Evolutionary conservation across 768 basidiomycete species (phyloP).

Genomic region (Lyophyllum semitale): DNA sequence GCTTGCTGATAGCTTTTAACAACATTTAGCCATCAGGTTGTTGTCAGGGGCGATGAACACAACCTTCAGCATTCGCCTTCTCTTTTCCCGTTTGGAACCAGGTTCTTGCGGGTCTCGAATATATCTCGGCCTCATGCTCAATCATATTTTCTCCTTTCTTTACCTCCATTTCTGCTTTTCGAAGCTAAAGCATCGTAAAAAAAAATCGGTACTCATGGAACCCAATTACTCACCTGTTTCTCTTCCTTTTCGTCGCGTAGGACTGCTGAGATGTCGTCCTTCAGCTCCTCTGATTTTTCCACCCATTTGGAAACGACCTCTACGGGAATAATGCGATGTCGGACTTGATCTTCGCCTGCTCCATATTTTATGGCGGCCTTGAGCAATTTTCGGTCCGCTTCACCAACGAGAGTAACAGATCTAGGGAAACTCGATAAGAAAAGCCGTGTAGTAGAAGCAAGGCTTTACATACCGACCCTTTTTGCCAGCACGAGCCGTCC

Average conservation of each 20-base stretch:
- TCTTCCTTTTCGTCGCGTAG: slow-evolving; percentile 94
- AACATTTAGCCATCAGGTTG: slow-evolving; percentile 2
- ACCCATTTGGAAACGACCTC: slow-evolving; percentile 75
- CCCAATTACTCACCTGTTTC: slow-evolving; percentile 62
- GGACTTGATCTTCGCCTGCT: slow-evolving; percentile 73
- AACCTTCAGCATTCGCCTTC: slow-evolving; percentile 80
- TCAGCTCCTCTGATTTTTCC: slow-evolving; percentile 67
- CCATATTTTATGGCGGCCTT: slow-evolving; percentile 94
- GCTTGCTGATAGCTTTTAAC: slow-evolving; percentile 69
- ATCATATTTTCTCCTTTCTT: slow-evolving; percentile 95
- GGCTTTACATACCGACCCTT: slow-evolving; percentile 78
- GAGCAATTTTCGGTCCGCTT: slow-evolving; percentile 93
- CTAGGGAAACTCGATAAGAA: slow-evolving; percentile 37
- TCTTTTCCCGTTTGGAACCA: slow-evolving; percentile 96
- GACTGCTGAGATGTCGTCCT: slow-evolving; percentile 76
- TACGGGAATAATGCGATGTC: slow-evolving; percentile 83
- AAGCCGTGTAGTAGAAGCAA: background rate
- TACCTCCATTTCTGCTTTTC: slow-evolving; percentile 94
- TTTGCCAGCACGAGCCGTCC: slow-evolving; percentile 93
- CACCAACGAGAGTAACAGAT: slow-evolving; percentile 93
- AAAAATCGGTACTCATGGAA: background rate
- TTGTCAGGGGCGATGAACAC: slow-evolving; percentile 8
- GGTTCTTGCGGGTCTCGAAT: slow-evolving; percentile 90
- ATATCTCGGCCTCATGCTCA: slow-evolving; percentile 91
- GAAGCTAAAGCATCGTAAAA: slow-evolving; percentile 50